Base-by-base conservation (phyloP, 192 early-diverging fungal species). In the Coemansia sp. region DNA sequence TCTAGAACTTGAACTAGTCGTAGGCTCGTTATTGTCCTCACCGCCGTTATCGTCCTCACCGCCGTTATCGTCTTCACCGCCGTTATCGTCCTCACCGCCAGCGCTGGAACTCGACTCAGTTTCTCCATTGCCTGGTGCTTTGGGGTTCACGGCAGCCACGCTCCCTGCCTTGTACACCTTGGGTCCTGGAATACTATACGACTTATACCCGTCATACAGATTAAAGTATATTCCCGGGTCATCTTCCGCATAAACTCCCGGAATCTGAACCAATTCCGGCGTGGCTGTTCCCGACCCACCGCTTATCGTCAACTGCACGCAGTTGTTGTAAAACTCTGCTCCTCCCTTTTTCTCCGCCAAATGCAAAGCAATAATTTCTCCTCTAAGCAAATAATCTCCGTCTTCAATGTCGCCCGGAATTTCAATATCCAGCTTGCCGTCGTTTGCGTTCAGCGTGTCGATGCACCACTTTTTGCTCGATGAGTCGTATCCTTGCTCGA, bases 331-430 rank as follows among this genome's bases (percentile, higher is more conserved):
- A 12, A 60, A 65, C 62, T 71, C 62, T 4, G 63, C 62, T n/a
- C 62, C 62, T 5, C 39, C 41, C 9, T n/a, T n/a, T 16, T 49
- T 37, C 22, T 48, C 22, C 0, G 61, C 72, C 9, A 35, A 20
- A 22, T 71, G 69, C 29, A 71, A 29, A 10, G 69, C 63, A 57
- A 71, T 71, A 29, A 71, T 65, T 22, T 71, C 69, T 1, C 62
- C 41, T 11, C 69, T 63, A 18, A 71, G 43, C 16, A 71, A 16
- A 16, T 71, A 71, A 8, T 65, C 38, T 1, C 74, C 74, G 12
- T 59, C 58, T 23, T 48, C 27, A 8, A 73, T 58, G 20, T 78
- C 66, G 1, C 43, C 54, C 0, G 75, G 70, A 14, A 78, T 64
- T 6, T 37, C 45, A n/a, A 73, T n/a, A 8, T 65, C 59, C 14